These are phyloP conservation scores for Mycena capillaripes DNA, from an alignment of 768 basidiomycete species.

Conservation along the genomic window DNA sequence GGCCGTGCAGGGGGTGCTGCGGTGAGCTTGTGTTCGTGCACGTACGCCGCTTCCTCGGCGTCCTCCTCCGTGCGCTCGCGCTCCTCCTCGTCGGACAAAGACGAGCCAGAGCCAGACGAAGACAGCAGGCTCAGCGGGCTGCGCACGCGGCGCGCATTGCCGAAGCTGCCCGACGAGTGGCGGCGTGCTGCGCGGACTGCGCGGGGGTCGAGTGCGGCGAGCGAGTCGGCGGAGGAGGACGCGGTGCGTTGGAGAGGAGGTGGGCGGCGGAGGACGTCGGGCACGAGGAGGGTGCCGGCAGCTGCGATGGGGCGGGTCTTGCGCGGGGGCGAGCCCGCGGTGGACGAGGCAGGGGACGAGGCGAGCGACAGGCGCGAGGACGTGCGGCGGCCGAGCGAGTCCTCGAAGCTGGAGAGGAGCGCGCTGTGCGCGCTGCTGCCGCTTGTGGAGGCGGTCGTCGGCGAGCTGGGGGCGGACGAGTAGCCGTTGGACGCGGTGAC, in stretches of 20 bases:
- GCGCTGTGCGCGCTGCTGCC: constrained; percentile 52
- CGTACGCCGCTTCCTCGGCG: constrained; percentile 40
- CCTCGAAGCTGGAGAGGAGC: constrained; percentile 53
- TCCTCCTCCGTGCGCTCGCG: constrained; percentile 15
- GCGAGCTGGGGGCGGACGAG: constrained; percentile 49
- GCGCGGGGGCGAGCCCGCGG: constrained; percentile 20
- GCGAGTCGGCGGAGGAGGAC: constrained; percentile 23
- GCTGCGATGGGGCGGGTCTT: constrained; percentile 12
- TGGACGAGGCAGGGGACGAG: constrained; percentile 46
- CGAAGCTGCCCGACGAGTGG: constrained; percentile 50
- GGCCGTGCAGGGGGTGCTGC: constrained; percentile 46
- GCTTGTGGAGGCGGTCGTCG: constrained; percentile 53
- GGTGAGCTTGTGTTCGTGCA: constrained; percentile 38
- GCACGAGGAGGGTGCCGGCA: constrained; percentile 47
- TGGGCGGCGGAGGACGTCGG: constrained; percentile 49
- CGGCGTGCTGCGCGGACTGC: constrained; percentile 48
- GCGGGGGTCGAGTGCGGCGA: not conserved
- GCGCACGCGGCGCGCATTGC: constrained; percentile 42
- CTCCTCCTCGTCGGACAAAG: constrained; percentile 47
- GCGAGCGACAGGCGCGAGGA: constrained; percentile 70
- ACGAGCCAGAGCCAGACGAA: not conserved
- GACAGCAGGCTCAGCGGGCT: constrained; percentile 48
- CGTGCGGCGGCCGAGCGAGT: constrained; percentile 25
- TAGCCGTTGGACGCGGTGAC: constrained; percentile 54
- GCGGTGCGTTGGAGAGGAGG: constrained; percentile 29